Conservation (phyloP, 202 grass and related monocot genomes). For the Bolboschoenoplectus hybrid region DNA sequence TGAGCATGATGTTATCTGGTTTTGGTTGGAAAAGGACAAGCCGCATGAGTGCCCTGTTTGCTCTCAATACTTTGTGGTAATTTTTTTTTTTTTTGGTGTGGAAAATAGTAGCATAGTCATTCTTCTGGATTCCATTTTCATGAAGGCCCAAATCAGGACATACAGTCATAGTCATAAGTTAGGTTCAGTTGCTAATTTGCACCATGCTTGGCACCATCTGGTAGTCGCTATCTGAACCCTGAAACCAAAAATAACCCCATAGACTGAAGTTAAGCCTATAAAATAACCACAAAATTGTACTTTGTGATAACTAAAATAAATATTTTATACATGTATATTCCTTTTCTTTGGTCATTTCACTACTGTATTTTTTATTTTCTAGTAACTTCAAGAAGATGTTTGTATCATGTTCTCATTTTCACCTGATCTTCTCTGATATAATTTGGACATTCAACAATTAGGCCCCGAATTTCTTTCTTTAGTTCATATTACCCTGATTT, state of each 20-base stretch:
- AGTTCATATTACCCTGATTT: neutral
- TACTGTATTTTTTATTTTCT: neutral
- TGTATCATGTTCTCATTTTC: constrained; percentile 3
- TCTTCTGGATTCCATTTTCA: neutral
- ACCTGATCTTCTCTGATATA: neutral
- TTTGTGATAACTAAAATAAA: neutral
- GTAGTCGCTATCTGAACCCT: neutral
- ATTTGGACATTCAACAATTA: neutral
- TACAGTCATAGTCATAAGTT: neutral
- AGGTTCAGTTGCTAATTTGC: neutral
- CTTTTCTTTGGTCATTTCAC: neutral
- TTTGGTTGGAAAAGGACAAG: constrained; percentile 96
- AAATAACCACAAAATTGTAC: neutral
- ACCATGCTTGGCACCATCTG: neutral
- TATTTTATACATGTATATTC: neutral
- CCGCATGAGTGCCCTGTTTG: constrained; percentile 91
- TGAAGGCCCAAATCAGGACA: neutral
- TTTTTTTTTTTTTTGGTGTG: constrained; percentile 17
- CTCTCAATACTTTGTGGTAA: constrained; percentile 95
- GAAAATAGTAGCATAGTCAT: neutral
- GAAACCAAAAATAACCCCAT: neutral
- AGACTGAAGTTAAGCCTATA: neutral
- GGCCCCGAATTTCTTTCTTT: neutral
- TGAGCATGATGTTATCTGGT: constrained; percentile 97
- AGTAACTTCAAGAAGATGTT: neutral